Base-by-base conservation (phyloP, 371 early-diverging fungal species). In the Lichtheimia ramosa region DNA sequence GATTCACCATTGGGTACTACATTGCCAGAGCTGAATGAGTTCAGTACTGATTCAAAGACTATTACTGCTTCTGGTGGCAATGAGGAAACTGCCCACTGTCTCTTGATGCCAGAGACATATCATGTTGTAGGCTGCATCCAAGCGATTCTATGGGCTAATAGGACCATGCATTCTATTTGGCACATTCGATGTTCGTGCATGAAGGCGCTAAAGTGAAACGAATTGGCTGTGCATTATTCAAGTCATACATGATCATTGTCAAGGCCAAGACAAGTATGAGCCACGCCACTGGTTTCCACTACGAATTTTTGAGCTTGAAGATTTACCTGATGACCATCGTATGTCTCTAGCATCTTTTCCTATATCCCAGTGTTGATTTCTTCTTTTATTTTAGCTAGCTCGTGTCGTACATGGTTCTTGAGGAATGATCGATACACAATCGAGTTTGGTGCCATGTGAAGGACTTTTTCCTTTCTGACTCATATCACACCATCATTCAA, bases 261-360 rank as follows among this genome's bases (percentile, higher is more conserved):
- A 81, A 77, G 42, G 73, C 77, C 21, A 85, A 79, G 59, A 73
- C 10, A 59, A 61, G 14, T 85, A 81, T 55, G 81, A 83, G 48
- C 78, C 83, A 0, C 73, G 74, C 15, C 74, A 81, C 42, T 85
- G 84, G 83, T 72, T 85, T 40, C 84, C 85, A 5, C 59, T 85
- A 15, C 71, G 84, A 0, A 69, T 74, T 14, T 82, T 83, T 66
- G 77, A 75, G 0, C 53, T 80, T 13, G 66, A 67, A 14, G 60
- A 74, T 46, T 20, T 70, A 18, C 58, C 64, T 5, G 73, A 70
- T 52, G 63, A 65, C 48, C 69, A 66, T 43, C 62, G 73, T 71
- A 61, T 58, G 25, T 27, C 13, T 12, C 2, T n/a, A n/a, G 15
- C 14, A 25, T 24, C 14, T 39, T 6, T 5, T 15, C 7, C 0